phyloP scores from a whole-genome alignment of 2,329 filamentous ascomycete genomes.

The Septoria petroselini region DNA sequence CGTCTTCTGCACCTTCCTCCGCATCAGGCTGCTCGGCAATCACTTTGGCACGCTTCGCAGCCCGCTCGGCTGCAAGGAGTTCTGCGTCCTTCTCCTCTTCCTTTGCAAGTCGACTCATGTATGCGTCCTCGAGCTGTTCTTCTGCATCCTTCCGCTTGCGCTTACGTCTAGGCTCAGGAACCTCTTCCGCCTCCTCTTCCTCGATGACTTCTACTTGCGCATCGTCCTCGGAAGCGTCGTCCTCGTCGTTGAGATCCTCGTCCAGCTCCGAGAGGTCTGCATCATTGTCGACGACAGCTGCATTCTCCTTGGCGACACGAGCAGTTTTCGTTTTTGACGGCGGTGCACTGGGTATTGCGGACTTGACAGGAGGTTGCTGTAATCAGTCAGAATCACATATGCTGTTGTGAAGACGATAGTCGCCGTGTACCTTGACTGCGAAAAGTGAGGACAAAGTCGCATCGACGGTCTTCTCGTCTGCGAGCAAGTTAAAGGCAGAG shows the following conservation, averaged over 20 bases:
- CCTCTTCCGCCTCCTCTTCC: constrained; percentile 20
- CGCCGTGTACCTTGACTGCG: constrained; percentile 36
- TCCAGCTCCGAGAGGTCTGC: constrained; percentile 25
- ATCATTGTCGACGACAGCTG: constrained; percentile 37
- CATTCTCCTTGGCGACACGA: constrained; percentile 25
- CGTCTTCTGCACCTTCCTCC: constrained; percentile 18
- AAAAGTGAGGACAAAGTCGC: constrained; percentile 49
- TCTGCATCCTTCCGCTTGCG: constrained; percentile 43
- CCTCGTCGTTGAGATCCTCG: constrained; percentile 18
- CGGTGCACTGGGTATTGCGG: constrained; percentile 32
- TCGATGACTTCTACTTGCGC: constrained; percentile 25
- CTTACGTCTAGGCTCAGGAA: constrained; percentile 58
- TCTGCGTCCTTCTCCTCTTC: constrained; percentile 42
- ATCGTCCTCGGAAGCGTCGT: constrained; percentile 28
- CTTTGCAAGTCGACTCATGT: constrained; percentile 61
- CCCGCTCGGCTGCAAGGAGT: constrained; percentile 30
- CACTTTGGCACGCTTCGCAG: constrained; percentile 34
- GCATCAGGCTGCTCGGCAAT: constrained; percentile 21
- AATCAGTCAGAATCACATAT: constrained; percentile 26
- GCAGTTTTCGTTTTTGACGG: constrained; percentile 33
- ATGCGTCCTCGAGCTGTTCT: constrained; percentile 67
- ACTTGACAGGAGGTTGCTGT: constrained; percentile 35
- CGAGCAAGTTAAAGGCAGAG: constrained; percentile 30
- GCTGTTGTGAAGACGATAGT: constrained; percentile 20
- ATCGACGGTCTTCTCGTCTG: constrained; percentile 42